Base-by-base conservation (phyloP, 805 yeast species). In the Starmerella ratchasimensis region DNA sequence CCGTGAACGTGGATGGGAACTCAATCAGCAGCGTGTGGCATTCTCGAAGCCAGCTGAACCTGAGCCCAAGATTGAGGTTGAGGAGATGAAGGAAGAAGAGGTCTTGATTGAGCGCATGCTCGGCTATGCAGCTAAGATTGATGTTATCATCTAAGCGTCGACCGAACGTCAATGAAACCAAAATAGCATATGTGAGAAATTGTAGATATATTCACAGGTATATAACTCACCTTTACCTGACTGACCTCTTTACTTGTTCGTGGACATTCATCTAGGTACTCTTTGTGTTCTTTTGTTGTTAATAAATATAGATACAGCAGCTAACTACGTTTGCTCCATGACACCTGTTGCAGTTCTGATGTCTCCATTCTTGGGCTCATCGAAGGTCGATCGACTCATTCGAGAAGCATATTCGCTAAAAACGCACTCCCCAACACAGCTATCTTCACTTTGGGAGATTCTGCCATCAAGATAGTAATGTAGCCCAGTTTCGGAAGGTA, bases 401-500 rank as follows among this genome's bases (percentile, higher is more conserved):
- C 83, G 27, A 66, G 64, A 16, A 83, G 53, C 38, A 86, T 56
- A 1, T 93, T 71, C 15, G 83, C 66, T 17, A 88, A 36, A 2
- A 77, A 86, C 61, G 86, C 63, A 22, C 77, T 53, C 0, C 82
- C 95, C 51, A 90, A 60, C 53, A 88, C 60, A 0, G 76, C 78
- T 51, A 71, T 79, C 53, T 83, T 81, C 57, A 84, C 78, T 54
- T 81, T 83, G 41, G 71, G 70, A 54, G 83, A 82, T 54, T 90
- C 98, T 5, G 94, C 81, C 45, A 90, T 72, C 54, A 88, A 70
- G 42, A 90, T 86, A 1, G 98, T 90, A 7, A 84, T 69, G 51
- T 90, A 90, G 0, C 98, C 98, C 14, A 86, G 65, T 51, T 69
- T 72, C 13, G 98, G 98, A 40, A 90, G 62, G 56, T 86, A 90